Evolutionary conservation across 495 filamentous ascomycete species (phyloP), one percentile per base, ranked within the genome.

Genomic region (Alectoria sarmentosa): DNA sequence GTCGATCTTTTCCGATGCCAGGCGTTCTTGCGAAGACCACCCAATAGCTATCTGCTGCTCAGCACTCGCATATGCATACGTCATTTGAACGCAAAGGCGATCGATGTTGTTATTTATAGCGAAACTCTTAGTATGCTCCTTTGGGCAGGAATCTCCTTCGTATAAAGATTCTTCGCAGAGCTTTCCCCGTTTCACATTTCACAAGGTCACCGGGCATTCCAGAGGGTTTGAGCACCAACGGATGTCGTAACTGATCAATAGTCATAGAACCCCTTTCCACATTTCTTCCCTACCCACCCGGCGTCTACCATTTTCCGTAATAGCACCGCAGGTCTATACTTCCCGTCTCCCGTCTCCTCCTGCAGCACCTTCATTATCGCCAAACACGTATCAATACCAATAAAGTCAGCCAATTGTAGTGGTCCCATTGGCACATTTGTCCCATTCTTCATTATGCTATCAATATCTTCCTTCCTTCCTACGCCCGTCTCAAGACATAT

Each of bases 351-450:
- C 3, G 91, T 95, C 79, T 96, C 91, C 67, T 85, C 81, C 74
- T 97, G 86, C 72, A 99, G 77, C 34, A 98, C 94, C 76, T 89
- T 92, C 94, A 99, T 98, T 70, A 99, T 98, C 58, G 91, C 86
- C 60, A 98, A 77, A 72, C 94, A 99, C 0, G 94, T 99, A 73
- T 99, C 94, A 28, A 99, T 81, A 17, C 94, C 94, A 68, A 99
- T 98, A 73, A 99, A 98, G 75, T 99, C 94, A 10, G 94, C 94
- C 73, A 99, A 76, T 70, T 90, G 86, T 66, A 99, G 77, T 23
- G 94, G 94, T 3, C 94, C 94, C 94, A 99, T 99, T 13, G 95
- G 94, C 57, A 98, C 94, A 75, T 96, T 96, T 23, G 94, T 98
- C 38, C 94, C 94, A 67, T 96, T 96, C 84, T 96, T 97, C 94